phyloP scores from a whole-genome alignment of 441 rosid genomes.

The Mallotus repandus region DNA sequence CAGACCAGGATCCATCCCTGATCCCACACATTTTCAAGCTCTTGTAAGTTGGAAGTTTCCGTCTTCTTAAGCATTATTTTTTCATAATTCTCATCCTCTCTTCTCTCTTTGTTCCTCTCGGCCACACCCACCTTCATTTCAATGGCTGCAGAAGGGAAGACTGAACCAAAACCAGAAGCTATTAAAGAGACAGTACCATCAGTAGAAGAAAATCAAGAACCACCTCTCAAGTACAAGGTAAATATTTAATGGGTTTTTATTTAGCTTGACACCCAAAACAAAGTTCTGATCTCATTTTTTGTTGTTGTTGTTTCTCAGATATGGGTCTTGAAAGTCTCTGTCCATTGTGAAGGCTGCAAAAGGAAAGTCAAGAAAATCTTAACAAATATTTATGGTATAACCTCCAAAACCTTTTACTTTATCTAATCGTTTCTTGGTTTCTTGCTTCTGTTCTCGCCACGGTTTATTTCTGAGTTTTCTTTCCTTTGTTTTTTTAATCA shows the following conservation, averaged over 20 bases:
- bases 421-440: background rate
- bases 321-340: slow-evolving; percentile 59
- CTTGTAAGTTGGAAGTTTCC: background rate
- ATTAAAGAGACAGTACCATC: slow-evolving; percentile 26
- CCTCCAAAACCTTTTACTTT: slow-evolving; percentile 1
- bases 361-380: slow-evolving; percentile 68
- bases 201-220: slow-evolving; percentile 32
- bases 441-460: background rate
- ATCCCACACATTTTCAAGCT: too few relatives aligned
- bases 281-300: background rate
- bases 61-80: background rate
- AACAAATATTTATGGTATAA: slow-evolving; percentile 58
- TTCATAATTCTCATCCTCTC: too few relatives aligned
- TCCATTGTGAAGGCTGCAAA: slow-evolving; percentile 82
- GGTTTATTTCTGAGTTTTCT: background rate
- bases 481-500: background rate
- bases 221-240: slow-evolving; percentile 57
- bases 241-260: background rate
- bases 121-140: too few relatives aligned
- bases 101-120: too few relatives aligned
- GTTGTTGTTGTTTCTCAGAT: slow-evolving; percentile 39
- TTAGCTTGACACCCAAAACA: background rate
- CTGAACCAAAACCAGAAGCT: slow-evolving; percentile 31
- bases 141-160: slow-evolving; percentile 38
- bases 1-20: too few relatives aligned